Conservation (phyloP, 1,284 basidiomycete genomes). For the Cystobasidiaceae sp. region DNA sequence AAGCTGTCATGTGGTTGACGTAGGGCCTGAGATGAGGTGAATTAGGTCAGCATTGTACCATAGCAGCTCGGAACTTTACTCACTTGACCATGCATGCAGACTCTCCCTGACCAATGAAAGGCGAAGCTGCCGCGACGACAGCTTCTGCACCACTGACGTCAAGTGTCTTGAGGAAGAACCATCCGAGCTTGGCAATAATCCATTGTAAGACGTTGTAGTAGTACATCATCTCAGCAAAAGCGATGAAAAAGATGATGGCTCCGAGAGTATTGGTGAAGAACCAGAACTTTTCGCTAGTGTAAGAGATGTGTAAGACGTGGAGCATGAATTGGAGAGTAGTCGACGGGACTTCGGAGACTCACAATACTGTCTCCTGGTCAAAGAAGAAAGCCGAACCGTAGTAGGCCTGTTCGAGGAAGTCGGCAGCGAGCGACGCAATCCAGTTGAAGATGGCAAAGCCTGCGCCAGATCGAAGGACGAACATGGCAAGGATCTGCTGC, state of each 20-base stretch:
- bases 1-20: conserved; percentile 79
- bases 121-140: conserved; percentile 84
- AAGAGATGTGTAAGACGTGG: background rate
- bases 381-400: conserved; percentile 74
- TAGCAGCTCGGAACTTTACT: background rate
- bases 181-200: conserved; percentile 76
- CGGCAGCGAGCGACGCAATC: conserved; percentile 33
- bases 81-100: conserved; percentile 62
- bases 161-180: conserved; percentile 87
- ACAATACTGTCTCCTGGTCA: conserved; percentile 55
- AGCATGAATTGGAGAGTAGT: too few relatives aligned
- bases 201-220: conserved; percentile 83
- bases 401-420: conserved; percentile 52
- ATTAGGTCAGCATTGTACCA: background rate
- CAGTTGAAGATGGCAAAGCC: conserved; percentile 66
- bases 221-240: conserved; percentile 80
- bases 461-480: conserved; percentile 72
- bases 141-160: conserved; percentile 73
- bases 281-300: conserved; percentile 11
- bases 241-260: conserved; percentile 79
- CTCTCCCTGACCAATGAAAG: conserved; percentile 86
- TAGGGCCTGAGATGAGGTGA: conserved; percentile 63
- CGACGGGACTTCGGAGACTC: conserved; percentile 53
- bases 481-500: conserved; percentile 75
- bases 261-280: conserved; percentile 65